Base-by-base conservation (phyloP, 192 early-diverging fungal genomes). In the Globomyces pollinis-pini region DNA sequence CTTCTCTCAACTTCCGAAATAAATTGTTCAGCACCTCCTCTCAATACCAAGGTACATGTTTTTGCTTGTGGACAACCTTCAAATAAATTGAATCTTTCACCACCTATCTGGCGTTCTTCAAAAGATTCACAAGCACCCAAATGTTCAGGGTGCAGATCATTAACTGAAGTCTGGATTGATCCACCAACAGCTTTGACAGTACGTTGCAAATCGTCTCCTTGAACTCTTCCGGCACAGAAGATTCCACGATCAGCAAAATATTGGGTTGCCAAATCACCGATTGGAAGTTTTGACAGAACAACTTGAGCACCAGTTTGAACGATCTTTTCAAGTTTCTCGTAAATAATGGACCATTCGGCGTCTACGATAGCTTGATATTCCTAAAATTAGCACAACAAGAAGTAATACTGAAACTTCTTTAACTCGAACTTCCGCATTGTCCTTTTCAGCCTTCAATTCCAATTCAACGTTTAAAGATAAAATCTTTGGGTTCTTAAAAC, bases 311-410 rank as follows among this genome's bases (percentile, higher is more conserved):
- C 96, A 43, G 92, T 91, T 11, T 80, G 81, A 28, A 95, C 84
- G 67, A 99, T 97, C 38, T 88, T 88, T 61, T 96, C 94, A 16
- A 99, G 78, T 75, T 99, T 99, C 58, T 96, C 88, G 75, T 91
- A 99, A 69, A 99, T 99, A 66, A 99, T 96, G 67, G 86, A 75
- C 96, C 96, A 99, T 70, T 99, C 96, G 42, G 96, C 96, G 63
- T 99, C 96, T 15, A 99, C 96, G 63, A 99, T 92, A 36, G 92
- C 89, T 84, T 99, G 96, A 78, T 99, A 99, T 62, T 99, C 96
- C 68, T 88, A 70, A 55, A 41, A 60, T 53, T 4, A 55, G 52
- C 4, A 4, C 16, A n/a, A n/a, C n/a, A n/a, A n/a, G n/a, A n/a
- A n/a, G 32, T 26, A 47, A 7, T 50, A 61, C 67, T 44, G 36